Conservation (phyloP, 495 filamentous ascomycete genomes). For the Trichocladium uniseriatum region DNA sequence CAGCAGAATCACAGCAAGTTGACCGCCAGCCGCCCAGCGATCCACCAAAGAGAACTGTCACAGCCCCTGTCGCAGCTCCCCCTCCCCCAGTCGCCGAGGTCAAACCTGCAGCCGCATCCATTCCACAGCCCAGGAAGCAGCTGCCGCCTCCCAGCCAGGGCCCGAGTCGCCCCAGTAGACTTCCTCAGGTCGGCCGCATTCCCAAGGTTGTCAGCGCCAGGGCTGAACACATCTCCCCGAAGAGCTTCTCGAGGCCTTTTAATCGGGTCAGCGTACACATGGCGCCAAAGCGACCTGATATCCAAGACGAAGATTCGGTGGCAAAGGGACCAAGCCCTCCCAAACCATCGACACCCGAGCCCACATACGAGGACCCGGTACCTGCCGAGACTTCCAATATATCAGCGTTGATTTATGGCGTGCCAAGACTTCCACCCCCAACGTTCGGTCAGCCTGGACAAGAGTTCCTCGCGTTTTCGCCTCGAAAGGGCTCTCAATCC, state of each 20-base stretch:
- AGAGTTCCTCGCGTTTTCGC: slow-evolving; percentile 66
- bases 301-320: slow-evolving; percentile 33
- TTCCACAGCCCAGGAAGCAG: not conserved
- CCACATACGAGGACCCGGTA: slow-evolving; percentile 20
- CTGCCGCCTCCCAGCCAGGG: slow-evolving; percentile 6
- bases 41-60: not conserved
- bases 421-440: slow-evolving; percentile 14
- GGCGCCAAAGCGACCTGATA: slow-evolving; percentile 6
- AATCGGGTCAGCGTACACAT: slow-evolving; percentile 25
- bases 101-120: not conserved
- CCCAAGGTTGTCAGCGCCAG: slow-evolving; percentile 75
- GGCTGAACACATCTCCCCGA: slow-evolving; percentile 58
- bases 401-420: slow-evolving; percentile 18
- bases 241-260: slow-evolving; percentile 76
- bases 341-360: slow-evolving; percentile 30
- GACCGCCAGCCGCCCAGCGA: not conserved
- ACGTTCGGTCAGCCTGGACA: slow-evolving; percentile 11
- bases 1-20: not conserved
- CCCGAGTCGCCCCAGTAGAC: slow-evolving; percentile 33
- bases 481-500: slow-evolving; percentile 57
- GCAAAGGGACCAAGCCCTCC: slow-evolving; percentile 41
- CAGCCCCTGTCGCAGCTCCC: not conserved
- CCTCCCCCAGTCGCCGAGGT: not conserved
- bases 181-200: slow-evolving; percentile 83
- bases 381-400: slow-evolving; percentile 10